These are phyloP conservation scores for Phylloporus arenicola DNA, from an alignment of 768 basidiomycete genomes.

Conservation along the genomic window DNA sequence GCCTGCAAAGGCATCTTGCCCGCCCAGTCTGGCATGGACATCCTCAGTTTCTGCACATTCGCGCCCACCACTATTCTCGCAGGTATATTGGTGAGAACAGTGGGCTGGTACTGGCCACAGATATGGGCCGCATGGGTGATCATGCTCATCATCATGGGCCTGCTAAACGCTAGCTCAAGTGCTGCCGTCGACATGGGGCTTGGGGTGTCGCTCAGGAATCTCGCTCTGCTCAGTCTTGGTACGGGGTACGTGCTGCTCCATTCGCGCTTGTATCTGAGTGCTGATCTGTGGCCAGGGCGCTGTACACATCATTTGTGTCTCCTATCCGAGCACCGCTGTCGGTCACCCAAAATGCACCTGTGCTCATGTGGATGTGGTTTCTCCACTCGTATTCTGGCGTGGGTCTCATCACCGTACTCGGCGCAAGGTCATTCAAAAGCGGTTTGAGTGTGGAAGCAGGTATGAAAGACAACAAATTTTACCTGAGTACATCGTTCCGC, in stretches of 20 bases:
- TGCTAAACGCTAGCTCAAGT: no score
- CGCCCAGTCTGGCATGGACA: constrained; percentile 30
- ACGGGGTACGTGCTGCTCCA: constrained; percentile 6
- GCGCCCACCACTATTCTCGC: no score
- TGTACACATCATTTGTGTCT: constrained; percentile 22
- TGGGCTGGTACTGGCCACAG: no score
- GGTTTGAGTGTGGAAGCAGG: no score
- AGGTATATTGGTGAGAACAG: no score
- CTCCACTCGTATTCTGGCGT: constrained; percentile 28
- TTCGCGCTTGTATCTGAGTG: not conserved
- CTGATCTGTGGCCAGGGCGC: not conserved
- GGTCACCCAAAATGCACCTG: constrained; percentile 32
- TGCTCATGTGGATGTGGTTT: constrained; percentile 34
- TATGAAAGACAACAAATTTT: no score
- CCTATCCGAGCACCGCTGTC: constrained; percentile 31
- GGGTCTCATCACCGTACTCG: not conserved
- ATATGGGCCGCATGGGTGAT: no score
- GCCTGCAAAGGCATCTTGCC: constrained; percentile 36
- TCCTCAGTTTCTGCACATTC: no score
- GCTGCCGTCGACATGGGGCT: constrained; percentile 7
- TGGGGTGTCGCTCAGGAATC: constrained; percentile 1
- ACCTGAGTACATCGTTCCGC: no score
- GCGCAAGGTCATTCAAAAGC: no score
- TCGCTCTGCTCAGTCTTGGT: constrained; percentile 12
- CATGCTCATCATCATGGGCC: no score